Percentiles rank a stretch among this genome's conserved stretches.
These are phyloP conservation scores for Metroxylon sagu DNA, from an alignment of 176 grass and related monocot species.

Conservation along the genomic window DNA sequence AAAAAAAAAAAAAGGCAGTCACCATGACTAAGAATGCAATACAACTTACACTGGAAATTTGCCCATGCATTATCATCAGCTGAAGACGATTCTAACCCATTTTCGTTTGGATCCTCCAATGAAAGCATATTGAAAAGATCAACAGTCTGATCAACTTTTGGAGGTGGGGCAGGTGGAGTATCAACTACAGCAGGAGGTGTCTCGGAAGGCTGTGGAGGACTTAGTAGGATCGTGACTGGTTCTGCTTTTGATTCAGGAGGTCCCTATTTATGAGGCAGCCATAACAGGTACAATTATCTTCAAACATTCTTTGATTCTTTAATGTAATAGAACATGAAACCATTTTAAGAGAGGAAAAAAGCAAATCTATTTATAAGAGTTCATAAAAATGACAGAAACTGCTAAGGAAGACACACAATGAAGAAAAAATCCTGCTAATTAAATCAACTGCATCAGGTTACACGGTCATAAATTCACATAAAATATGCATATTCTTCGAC, in stretches of 20 bases:
- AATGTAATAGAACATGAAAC: too few relatives aligned
- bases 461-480: too few relatives aligned
- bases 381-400: too few relatives aligned
- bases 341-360: too few relatives aligned
- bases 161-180: slow-evolving; percentile 7
- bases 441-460: too few relatives aligned
- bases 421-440: too few relatives aligned
- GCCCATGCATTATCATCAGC: slow-evolving; percentile 33
- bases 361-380: too few relatives aligned
- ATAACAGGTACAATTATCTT: too few relatives aligned
- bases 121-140: slow-evolving; percentile 27
- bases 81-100: slow-evolving; percentile 11
- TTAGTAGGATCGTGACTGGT: slow-evolving; percentile 6
- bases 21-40: neutral
- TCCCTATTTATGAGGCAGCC: slow-evolving; percentile 10
- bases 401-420: too few relatives aligned
- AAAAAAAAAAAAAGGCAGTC: too few relatives aligned
- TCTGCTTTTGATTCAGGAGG: slow-evolving; percentile 24
- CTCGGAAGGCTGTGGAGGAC: slow-evolving; percentile 11
- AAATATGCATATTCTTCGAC: too few relatives aligned
- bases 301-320: too few relatives aligned
- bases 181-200: slow-evolving; percentile 13
- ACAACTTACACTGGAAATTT: slow-evolving; percentile 38
- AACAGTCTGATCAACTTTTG: slow-evolving; percentile 20
- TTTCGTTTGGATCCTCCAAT: slow-evolving; percentile 11